Evolutionary conservation across 2,329 filamentous ascomycete species (phyloP).

Genomic region (Neophaeococcomyces mojaviensis): DNA sequence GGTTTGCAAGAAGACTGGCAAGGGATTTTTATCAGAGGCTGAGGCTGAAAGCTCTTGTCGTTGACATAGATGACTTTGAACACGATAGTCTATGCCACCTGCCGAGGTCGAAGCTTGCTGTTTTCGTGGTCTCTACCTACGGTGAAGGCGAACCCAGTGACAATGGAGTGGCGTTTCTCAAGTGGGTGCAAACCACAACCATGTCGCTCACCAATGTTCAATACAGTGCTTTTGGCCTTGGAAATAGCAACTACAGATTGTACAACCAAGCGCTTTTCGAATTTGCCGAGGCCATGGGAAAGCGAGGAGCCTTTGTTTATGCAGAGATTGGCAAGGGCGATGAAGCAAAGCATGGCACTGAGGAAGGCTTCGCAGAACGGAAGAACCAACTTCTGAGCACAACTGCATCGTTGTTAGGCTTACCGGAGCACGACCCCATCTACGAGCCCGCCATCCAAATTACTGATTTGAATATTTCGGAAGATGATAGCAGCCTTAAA

Average conservation of each 20-base stretch:
- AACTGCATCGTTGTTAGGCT: too few relatives aligned
- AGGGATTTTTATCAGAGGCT: constrained; percentile 88
- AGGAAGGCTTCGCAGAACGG: too few relatives aligned
- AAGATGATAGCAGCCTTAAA: too few relatives aligned
- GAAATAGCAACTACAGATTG: constrained; percentile 43
- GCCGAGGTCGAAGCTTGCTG: constrained; percentile 24
- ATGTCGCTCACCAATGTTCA: constrained; percentile 25
- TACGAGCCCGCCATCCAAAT: too few relatives aligned
- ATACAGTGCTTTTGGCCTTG: constrained; percentile 39
- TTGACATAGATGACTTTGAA: constrained; percentile 20
- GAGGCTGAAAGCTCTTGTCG: constrained; percentile 54
- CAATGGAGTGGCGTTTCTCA: constrained; percentile 30
- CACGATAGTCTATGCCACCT: constrained; percentile 12
- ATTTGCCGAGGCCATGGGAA: constrained; percentile 18
- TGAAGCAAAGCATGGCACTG: too few relatives aligned
- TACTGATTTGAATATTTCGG: too few relatives aligned
- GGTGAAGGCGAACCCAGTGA: constrained; percentile 35
- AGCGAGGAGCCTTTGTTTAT: constrained; percentile 25
- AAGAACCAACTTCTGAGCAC: too few relatives aligned
- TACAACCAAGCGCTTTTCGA: constrained; percentile 38
- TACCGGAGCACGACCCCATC: too few relatives aligned
- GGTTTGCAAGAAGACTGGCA: constrained; percentile 80
- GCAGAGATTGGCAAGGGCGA: constrained; percentile 31
- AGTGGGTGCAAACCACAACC: constrained; percentile 26
- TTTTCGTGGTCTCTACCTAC: constrained; percentile 33